These are phyloP conservation scores for Linderina pennispora DNA, from an alignment of 192 early-diverging fungal species.

Conservation along the genomic window DNA sequence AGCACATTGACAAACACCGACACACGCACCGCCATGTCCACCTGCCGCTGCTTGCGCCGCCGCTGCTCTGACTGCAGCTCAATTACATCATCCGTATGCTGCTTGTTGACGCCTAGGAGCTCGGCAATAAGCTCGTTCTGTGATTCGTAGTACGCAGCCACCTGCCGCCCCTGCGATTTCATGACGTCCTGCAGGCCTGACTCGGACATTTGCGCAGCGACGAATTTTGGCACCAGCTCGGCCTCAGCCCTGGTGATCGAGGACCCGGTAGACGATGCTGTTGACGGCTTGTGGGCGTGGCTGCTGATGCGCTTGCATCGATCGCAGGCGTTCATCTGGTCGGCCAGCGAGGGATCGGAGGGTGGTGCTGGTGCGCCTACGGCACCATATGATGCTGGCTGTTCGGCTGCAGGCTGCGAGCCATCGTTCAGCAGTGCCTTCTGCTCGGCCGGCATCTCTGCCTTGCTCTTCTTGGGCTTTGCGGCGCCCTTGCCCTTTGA, in stretches of 20 bases:
- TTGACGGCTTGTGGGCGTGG: background rate
- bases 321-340: background rate
- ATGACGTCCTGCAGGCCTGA: conserved; percentile 18
- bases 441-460: no score
- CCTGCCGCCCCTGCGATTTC: conserved; percentile 19
- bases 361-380: background rate
- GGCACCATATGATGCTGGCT: conserved; percentile 1
- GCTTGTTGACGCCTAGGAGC: conserved; percentile 37
- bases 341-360: background rate
- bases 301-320: conserved; percentile 4
- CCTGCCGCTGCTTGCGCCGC: conserved; percentile 29
- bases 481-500: no score
- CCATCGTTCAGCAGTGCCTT: no score
- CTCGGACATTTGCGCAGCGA: conserved; percentile 39
- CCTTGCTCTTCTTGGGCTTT: no score
- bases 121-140: conserved; percentile 45
- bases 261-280: conserved; percentile 12
- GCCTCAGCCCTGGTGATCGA: conserved; percentile 35
- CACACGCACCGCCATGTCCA: conserved; percentile 58
- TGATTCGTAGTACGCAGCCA: conserved; percentile 43
- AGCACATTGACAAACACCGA: conserved; percentile 63
- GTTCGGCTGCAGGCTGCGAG: no score
- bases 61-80: conserved; percentile 31
- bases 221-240: conserved; percentile 35
- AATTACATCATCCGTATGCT: conserved; percentile 38